Evolutionary conservation across 2,329 filamentous ascomycete species (phyloP), one percentile per base, ranked within the genome.

Genomic region (Colletotrichum melonis): DNA sequence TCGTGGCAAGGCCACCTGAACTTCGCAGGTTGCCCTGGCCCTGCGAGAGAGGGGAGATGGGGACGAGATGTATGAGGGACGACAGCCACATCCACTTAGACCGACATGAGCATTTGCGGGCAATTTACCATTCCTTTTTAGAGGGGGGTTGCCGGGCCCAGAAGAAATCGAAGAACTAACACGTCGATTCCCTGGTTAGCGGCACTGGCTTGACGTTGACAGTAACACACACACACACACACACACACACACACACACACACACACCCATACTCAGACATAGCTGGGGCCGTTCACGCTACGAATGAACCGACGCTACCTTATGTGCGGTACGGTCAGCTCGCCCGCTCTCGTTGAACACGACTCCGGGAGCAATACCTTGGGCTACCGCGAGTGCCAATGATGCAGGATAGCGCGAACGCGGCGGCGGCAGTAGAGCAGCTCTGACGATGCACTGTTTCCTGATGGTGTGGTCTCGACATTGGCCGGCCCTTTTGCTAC

Each of bases 1-100:
- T 63, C 42, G 28, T 46, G 42, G 66, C 62, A 66, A 73, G 49
- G 60, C 71, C 67, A 73, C 71, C 71, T 71, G 71, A 71, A 73
- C 46, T 65, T 65, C 67, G 66, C 70, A 73, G 66, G 22, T 59
- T 26, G 60, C 66, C 70, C 59, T 49, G 70, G 66, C 55, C 59
- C 30, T 69, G 66, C 26, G 28, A 69, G 65, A 32, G 57, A 71
- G 32, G 32, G 63, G 70, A 64, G 26, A 54, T 57, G 38, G 42
- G 42, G 35, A 19, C 28, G 52, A 55, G 26, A 24, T 28, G 49
- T 16, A 26, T 56, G 59, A 38, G 59, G 49, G 22, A 35, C 46
- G 19, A 52, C 58, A 72, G 57, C 35, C 22, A 38, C 26, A 59
- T 55, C 35, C 58, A 49, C 59, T 30, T 49, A 49, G 42, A 11